Evolutionary conservation across 305 asterid genomes (phyloP).

Genomic region (Ajuga reptans): DNA sequence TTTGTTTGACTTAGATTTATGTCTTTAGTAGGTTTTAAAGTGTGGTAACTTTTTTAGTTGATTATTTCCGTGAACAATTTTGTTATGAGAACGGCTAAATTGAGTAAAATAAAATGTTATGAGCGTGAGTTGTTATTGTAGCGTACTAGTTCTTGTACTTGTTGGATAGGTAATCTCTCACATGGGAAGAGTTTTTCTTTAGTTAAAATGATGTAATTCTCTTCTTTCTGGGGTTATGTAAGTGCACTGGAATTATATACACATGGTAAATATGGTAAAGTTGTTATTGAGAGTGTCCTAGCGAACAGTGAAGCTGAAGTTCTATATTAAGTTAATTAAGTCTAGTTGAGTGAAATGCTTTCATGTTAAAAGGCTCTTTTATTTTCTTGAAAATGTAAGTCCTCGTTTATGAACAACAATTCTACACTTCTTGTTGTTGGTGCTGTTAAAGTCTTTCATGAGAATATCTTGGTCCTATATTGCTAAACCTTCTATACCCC

Average conservation of each 20-base stretch:
- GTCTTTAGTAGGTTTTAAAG: not conserved
- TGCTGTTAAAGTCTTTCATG: not conserved
- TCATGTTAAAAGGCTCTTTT: not conserved
- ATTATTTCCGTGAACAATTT: not conserved
- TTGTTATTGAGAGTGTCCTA: not conserved
- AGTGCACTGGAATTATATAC: conserved; percentile 4
- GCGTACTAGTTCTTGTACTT: not conserved
- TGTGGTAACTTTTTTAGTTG: not conserved
- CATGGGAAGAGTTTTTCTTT: not conserved
- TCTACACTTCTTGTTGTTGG: not conserved
- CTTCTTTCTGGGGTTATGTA: not conserved
- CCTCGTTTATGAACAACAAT: not conserved
- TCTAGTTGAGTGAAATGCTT: not conserved
- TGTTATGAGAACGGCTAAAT: not conserved
- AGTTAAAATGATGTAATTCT: not conserved
- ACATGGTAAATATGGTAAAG: not conserved
- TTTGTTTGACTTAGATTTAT: not conserved
- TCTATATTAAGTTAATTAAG: conserved; percentile 1
- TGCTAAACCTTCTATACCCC: not conserved
- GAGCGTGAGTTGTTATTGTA: not conserved
- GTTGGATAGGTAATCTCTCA: not conserved
- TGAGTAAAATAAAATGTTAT: not conserved
- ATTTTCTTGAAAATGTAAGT: not conserved
- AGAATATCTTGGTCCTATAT: conserved; percentile 5
- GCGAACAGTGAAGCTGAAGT: not conserved